These are phyloP conservation scores for Tulasnella calospora DNA, from an alignment of 768 basidiomycete species.

Conservation along the genomic window DNA sequence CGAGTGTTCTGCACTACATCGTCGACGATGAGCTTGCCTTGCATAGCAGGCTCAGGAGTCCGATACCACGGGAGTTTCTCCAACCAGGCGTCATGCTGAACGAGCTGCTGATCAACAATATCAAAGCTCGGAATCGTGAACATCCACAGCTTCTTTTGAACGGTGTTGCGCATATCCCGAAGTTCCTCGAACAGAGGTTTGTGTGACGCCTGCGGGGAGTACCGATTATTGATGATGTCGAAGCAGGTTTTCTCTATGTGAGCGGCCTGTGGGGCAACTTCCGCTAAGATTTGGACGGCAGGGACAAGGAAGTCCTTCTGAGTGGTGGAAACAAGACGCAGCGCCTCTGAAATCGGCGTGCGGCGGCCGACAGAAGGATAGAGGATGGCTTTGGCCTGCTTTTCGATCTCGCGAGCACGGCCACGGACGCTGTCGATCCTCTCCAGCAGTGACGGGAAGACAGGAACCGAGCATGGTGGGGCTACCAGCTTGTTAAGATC, in stretches of 20 bases:
- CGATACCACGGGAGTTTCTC: conserved; percentile 77
- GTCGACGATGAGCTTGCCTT: conserved; percentile 60
- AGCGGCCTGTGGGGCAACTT: conserved; percentile 13
- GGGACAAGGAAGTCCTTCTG: conserved; percentile 74
- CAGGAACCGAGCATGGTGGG: conserved; percentile 60
- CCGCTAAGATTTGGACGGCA: conserved; percentile 53
- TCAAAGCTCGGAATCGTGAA: conserved; percentile 71
- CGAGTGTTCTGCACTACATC: conserved; percentile 72
- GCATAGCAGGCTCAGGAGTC: conserved; percentile 33
- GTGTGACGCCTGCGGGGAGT: background rate
- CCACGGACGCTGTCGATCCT: conserved; percentile 58
- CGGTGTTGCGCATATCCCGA: conserved; percentile 67
- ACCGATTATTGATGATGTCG: conserved; percentile 9
- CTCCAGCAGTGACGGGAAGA: conserved; percentile 61
- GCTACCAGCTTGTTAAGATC: conserved; percentile 70
- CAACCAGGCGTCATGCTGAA: conserved; percentile 64
- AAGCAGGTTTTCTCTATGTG: conserved; percentile 15
- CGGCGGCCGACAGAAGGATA: conserved; percentile 51
- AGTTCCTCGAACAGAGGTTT: conserved; percentile 67
- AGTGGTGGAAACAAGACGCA: conserved; percentile 61
- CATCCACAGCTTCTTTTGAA: conserved; percentile 63
- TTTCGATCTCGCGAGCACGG: conserved; percentile 75
- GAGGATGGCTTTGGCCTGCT: conserved; percentile 69
- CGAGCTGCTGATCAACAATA: conserved; percentile 63
- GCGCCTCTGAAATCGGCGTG: conserved; percentile 64